Percentiles rank a stretch among this genome's conserved stretches.
phyloP scores from a whole-genome alignment of 2,329 filamentous ascomycete genomes.

The Aspergillus phoenicis region DNA sequence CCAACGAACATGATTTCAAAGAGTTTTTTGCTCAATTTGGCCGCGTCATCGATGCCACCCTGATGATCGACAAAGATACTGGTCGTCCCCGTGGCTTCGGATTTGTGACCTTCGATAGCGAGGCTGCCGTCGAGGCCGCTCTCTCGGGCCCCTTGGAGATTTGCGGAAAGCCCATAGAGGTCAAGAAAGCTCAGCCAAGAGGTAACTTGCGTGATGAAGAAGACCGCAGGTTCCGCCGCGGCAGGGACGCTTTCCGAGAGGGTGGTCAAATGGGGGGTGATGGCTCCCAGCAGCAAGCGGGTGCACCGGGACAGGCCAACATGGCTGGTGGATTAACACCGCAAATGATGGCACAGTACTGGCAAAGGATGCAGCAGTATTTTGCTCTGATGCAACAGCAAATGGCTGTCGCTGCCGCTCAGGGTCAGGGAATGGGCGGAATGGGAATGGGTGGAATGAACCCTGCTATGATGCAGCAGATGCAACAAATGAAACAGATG shows the following conservation, averaged over 20 bases:
- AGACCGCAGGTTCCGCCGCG: slow-evolving; percentile 57
- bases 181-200: slow-evolving; percentile 95
- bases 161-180: slow-evolving; percentile 93
- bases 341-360: slow-evolving; percentile 97
- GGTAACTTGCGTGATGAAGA: slow-evolving; percentile 94
- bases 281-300: slow-evolving; percentile 49
- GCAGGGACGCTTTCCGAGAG: slow-evolving; percentile 46
- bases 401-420: slow-evolving; percentile 61
- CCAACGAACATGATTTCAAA: slow-evolving; percentile 92
- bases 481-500: slow-evolving; percentile 67
- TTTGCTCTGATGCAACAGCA: slow-evolving; percentile 94
- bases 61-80: slow-evolving; percentile 99
- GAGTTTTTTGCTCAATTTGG: slow-evolving; percentile 97
- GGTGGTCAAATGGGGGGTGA: slow-evolving; percentile 41
- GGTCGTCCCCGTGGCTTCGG: slow-evolving; percentile 95
- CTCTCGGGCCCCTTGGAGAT: slow-evolving; percentile 85
- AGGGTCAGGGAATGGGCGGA: slow-evolving; percentile 45
- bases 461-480: slow-evolving; percentile 72
- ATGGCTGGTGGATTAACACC: slow-evolving; percentile 75
- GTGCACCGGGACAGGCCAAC: slow-evolving; percentile 45
- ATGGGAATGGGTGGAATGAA: slow-evolving; percentile 70
- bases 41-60: slow-evolving; percentile 90
- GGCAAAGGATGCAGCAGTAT: slow-evolving; percentile 97
- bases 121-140: slow-evolving; percentile 90
- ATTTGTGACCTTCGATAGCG: slow-evolving; percentile 97